Percentiles rank a stretch among this genome's conserved stretches.
Conservation (phyloP, 257 asterid genomes). For the Ligustrum vulgare region DNA sequence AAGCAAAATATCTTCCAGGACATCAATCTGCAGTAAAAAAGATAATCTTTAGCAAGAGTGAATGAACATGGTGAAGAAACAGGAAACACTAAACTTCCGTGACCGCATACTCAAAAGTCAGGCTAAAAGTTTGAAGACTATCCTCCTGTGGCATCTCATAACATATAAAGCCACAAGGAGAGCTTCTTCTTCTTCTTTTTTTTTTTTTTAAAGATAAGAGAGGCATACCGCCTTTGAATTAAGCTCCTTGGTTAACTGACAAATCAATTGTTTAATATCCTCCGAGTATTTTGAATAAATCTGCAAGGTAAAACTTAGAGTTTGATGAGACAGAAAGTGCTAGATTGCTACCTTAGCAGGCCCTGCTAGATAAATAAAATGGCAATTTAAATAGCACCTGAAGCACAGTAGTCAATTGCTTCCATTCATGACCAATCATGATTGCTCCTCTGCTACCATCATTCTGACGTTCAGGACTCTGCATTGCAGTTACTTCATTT, state of each 20-base stretch:
- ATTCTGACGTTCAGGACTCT: slow-evolving; percentile 57
- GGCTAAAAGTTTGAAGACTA: neutral
- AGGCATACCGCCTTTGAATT: slow-evolving; percentile 44
- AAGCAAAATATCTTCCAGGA: slow-evolving; percentile 53
- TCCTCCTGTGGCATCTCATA: slow-evolving; percentile 6
- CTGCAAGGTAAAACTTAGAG: slow-evolving; percentile 55
- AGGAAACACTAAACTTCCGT: slow-evolving; percentile 14
- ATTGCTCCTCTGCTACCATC: slow-evolving; percentile 33
- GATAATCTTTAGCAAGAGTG: slow-evolving; percentile 15
- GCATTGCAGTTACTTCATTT: slow-evolving; percentile 32
- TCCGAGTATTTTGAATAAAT: slow-evolving; percentile 49
- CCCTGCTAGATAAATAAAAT: slow-evolving; percentile 9
- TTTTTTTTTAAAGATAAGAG: slow-evolving; percentile 4
- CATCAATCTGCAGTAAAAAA: slow-evolving; percentile 57
- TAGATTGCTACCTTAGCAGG: slow-evolving; percentile 12
- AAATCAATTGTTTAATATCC: slow-evolving; percentile 50
- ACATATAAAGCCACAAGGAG: slow-evolving; percentile 13
- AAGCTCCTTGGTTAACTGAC: slow-evolving; percentile 40
- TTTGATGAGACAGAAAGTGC: slow-evolving; percentile 22
- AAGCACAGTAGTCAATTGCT: slow-evolving; percentile 60
- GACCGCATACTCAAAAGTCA: neutral
- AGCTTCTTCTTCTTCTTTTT: neutral
- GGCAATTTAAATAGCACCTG: slow-evolving; percentile 22
- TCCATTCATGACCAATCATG: slow-evolving; percentile 36
- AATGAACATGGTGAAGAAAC: slow-evolving; percentile 16